Conservation (phyloP, 192 early-diverging fungal genomes). For the Coemansia sp. region DNA sequence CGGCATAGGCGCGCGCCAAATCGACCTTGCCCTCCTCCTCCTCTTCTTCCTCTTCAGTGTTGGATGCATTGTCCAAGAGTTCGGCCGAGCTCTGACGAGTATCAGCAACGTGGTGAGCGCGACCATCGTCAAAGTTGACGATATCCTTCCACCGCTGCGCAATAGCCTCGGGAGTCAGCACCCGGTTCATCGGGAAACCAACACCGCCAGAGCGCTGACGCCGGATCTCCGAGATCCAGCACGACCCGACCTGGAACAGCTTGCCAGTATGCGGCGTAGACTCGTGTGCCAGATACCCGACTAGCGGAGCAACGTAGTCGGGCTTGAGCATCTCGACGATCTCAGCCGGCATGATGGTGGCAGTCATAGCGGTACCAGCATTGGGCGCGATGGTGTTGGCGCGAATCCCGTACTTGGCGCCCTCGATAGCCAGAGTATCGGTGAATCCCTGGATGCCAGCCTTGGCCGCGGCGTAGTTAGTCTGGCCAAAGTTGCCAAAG, state of each 20-base stretch:
- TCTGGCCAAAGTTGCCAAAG: constrained; percentile 93
- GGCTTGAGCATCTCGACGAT: constrained; percentile 95
- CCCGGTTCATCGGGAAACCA: constrained; percentile 81
- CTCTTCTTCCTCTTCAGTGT: constrained; percentile 16
- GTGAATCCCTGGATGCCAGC: constrained; percentile 86
- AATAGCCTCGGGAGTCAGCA: constrained; percentile 84
- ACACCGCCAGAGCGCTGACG: constrained; percentile 95
- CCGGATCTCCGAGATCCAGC: constrained; percentile 92
- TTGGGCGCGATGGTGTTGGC: constrained; percentile 95
- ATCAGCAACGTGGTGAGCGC: constrained; percentile 73
- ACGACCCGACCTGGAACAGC: constrained; percentile 95
- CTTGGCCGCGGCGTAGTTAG: constrained; percentile 95
- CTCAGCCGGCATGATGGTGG: constrained; percentile 94
- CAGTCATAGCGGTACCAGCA: constrained; percentile 96
- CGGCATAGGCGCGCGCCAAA: constrained; percentile 62
- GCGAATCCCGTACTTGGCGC: constrained; percentile 85
- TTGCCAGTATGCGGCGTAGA: constrained; percentile 72
- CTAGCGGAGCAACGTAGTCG: constrained; percentile 92
- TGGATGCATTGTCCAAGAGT: constrained; percentile 57
- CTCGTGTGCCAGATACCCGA: constrained; percentile 88
- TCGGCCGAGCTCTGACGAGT: constrained; percentile 47
- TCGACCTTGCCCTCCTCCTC: constrained; percentile 58
- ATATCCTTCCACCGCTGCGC: constrained; percentile 75
- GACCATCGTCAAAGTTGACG: constrained; percentile 93
- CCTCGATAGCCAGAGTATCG: constrained; percentile 91